These are phyloP conservation scores for Fragilaria radians DNA, from an alignment of 108 stramenopile species.

Conservation along the genomic window DNA sequence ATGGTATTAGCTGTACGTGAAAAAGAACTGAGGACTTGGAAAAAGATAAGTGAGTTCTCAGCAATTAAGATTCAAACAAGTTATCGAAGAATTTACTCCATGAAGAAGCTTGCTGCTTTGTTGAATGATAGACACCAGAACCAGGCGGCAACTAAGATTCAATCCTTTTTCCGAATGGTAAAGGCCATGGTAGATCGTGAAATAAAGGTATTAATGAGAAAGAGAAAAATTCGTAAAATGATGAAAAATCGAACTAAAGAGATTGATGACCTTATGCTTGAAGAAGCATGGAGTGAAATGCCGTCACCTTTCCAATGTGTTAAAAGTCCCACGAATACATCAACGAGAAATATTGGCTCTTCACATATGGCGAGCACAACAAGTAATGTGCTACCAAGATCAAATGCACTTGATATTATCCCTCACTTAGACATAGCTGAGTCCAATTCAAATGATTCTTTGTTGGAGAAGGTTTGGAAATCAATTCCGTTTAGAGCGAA, in stretches of 20 bases:
- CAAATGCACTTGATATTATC: not conserved
- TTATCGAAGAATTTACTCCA: not conserved
- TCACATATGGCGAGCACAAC: not conserved
- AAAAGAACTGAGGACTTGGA: not conserved
- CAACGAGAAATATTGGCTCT: not conserved
- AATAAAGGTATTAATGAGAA: conserved; percentile 21
- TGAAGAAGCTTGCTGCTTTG: not conserved
- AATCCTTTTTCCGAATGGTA: conserved; percentile 64
- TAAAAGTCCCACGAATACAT: not conserved
- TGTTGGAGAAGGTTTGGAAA: not conserved
- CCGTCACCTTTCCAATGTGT: not conserved
- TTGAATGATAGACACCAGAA: not conserved
- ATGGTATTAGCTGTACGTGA: not conserved
- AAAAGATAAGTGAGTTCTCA: not conserved
- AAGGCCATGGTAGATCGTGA: conserved; percentile 60
- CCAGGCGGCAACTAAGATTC: conserved; percentile 49
- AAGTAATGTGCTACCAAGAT: not conserved
- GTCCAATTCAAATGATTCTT: not conserved
- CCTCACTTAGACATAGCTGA: not conserved
- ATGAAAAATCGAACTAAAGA: conserved; percentile 26
- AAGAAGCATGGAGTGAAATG: conserved; percentile 29
- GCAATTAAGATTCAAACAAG: not conserved
- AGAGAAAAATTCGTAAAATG: conserved; percentile 35
- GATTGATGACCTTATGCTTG: conserved; percentile 39
- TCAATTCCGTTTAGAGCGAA: not conserved